Evolutionary conservation across 2,329 filamentous ascomycete species (phyloP), one percentile per base, ranked within the genome.

Genomic region (Lasiodiplodia gonubiensis): DNA sequence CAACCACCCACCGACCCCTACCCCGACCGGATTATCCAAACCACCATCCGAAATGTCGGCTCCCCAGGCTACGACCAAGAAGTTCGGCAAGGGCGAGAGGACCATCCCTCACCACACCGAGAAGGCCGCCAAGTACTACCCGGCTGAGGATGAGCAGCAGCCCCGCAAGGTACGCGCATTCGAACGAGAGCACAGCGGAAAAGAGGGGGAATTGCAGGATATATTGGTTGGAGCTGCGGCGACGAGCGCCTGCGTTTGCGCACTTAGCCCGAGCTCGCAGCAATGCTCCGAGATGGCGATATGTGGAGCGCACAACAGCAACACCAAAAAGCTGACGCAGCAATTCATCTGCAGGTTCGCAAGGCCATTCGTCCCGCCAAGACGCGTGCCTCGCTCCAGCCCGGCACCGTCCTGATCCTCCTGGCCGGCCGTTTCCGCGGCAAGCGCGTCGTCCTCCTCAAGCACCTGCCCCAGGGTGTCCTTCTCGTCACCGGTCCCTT

Each of bases 101-200:
- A 88, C 91, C 84, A 90, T 97, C 84, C 93, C 92, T 83, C 89
- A 92, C 84, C 84, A 87, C 84, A 87, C 88, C 81, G 89, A 97
- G 85, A 97, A 96, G 92, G 94, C 94, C 80, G 90, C 92, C 88
- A 98, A 97, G 88, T 99, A 94, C 93, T 99, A 99, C 87, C 92
- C 93, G 83, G 92, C 93, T 81, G 92, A 96, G 84, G 94, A 97
- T 85, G 92, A 94, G 81, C 82, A 88, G 82, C 86, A 91, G 85
- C 88, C 89, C 80, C 97, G 94, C 90, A 94, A 96, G 92, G 95
- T 99, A 89, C 88, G 65, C 65, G 46, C 55, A 61, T 51, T 51
- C 39, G 59, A 49, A 14, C 25, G 46, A 63, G 42, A 51, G 27
- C 59, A 51, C 18, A 37, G 30, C 21, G 59, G 35, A 30, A 21